Conservation (phyloP, 106 monocot species). For the Dioscorea dumetorum region DNA sequence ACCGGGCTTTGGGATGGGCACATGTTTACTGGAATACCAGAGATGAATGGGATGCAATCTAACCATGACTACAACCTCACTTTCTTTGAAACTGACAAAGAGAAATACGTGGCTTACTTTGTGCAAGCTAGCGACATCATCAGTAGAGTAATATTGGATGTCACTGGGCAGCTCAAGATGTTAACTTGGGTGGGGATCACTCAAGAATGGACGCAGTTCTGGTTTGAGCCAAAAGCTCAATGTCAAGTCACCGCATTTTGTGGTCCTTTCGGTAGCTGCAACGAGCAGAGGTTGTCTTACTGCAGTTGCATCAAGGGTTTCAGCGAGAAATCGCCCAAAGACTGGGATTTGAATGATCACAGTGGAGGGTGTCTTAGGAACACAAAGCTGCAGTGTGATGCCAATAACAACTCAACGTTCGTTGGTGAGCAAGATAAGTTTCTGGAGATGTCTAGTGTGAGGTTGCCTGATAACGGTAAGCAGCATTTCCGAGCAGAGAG, state of each 20-base stretch:
- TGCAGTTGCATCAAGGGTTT: conserved; percentile 4
- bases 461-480: conserved; percentile 1
- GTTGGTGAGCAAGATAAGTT: background rate
- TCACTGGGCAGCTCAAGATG: conserved; percentile 6
- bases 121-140: background rate
- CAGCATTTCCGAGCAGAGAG: background rate
- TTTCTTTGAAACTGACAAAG: background rate
- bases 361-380: background rate
- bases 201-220: no score
- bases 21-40: conserved; percentile 12
- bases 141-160: conserved; percentile 1
- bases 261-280: background rate
- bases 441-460: conserved; percentile 3
- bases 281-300: background rate
- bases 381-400: background rate
- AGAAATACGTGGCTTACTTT: conserved; percentile 10
- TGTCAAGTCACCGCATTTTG: background rate
- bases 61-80: no score
- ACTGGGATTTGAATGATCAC: conserved; percentile 1
- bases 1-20: conserved; percentile 18
- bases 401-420: background rate
- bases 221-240: no score
- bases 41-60: conserved; percentile 3
- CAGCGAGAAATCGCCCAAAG: background rate
- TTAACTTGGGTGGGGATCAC: no score